phyloP scores from a whole-genome alignment of 1,284 basidiomycete species.

The Leccinum insolens region DNA sequence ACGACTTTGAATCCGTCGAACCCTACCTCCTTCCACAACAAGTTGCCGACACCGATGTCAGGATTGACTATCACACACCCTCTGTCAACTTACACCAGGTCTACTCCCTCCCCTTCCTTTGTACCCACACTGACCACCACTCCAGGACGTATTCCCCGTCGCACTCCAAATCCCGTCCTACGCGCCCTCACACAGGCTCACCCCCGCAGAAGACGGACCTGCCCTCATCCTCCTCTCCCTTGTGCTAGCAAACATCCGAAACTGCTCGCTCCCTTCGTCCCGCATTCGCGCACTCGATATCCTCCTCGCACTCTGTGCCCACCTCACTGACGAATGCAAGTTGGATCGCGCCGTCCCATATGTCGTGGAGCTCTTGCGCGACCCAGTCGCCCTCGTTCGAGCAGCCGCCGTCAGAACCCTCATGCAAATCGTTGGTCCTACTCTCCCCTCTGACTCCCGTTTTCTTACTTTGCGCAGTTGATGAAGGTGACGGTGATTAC shows the following conservation, averaged over 20 bases:
- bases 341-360: slow-evolving; percentile 88
- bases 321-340: slow-evolving; percentile 94
- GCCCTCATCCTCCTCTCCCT: slow-evolving; percentile 83
- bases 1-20: slow-evolving; percentile 79
- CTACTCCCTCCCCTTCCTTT: slow-evolving; percentile 4
- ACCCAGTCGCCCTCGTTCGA: slow-evolving; percentile 83
- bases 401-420: slow-evolving; percentile 79
- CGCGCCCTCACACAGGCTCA: slow-evolving; percentile 48
- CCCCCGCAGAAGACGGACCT: slow-evolving; percentile 80
- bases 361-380: slow-evolving; percentile 85
- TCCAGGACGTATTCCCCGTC: slow-evolving; percentile 76
- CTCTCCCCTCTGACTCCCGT: neutral
- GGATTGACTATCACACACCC: slow-evolving; percentile 48
- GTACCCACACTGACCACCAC: slow-evolving; percentile 5
- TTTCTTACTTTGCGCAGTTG: slow-evolving; percentile 51
- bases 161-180: slow-evolving; percentile 75
- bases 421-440: slow-evolving; percentile 69
- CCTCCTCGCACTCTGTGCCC: slow-evolving; percentile 80
- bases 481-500: slow-evolving; percentile 88
- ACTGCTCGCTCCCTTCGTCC: slow-evolving; percentile 85
- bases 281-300: slow-evolving; percentile 87
- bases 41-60: slow-evolving; percentile 50
- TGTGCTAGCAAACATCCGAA: slow-evolving; percentile 89
- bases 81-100: slow-evolving; percentile 68
- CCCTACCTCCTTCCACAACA: slow-evolving; percentile 61